Evolutionary conservation across 2,329 filamentous ascomycete species (phyloP).

Genomic region (Colletotrichum incanum): DNA sequence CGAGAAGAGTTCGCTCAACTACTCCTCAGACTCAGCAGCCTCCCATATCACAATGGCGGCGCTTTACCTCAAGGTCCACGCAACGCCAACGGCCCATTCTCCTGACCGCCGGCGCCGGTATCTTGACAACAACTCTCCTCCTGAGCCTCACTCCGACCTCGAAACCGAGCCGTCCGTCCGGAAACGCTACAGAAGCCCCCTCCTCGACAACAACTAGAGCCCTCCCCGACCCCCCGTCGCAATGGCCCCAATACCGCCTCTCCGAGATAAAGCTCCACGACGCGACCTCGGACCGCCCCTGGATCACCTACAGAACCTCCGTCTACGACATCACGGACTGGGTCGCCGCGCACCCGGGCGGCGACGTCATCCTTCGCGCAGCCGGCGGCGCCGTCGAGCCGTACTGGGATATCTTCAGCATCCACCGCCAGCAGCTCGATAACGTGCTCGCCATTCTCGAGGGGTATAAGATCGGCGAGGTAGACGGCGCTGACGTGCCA

Average conservation of each 20-base stretch:
- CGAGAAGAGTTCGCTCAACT: background rate
- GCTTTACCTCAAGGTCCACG: background rate
- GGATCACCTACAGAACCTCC: constrained; percentile 61
- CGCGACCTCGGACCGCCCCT: constrained; percentile 57
- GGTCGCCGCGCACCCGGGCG: constrained; percentile 64
- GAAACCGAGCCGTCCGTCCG: background rate
- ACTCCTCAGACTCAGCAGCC: background rate
- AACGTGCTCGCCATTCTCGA: constrained; percentile 64
- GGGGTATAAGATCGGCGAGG: constrained; percentile 62
- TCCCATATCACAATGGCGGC: background rate
- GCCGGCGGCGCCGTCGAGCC: constrained; percentile 65
- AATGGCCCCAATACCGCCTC: constrained; percentile 47
- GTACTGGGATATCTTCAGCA: constrained; percentile 68
- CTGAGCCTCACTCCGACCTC: background rate
- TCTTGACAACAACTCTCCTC: background rate
- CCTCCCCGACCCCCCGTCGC: background rate
- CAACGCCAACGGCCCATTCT: background rate
- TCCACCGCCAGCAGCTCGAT: constrained; percentile 63
- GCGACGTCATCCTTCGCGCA: constrained; percentile 66
- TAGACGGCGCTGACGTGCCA: constrained; percentile 51
- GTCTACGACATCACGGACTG: constrained; percentile 70
- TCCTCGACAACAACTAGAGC: background rate
- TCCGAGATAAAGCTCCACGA: constrained; percentile 55
- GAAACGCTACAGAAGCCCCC: background rate
- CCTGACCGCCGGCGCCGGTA: constrained; percentile 4